These are phyloP conservation scores for Monilinia polystroma DNA, from an alignment of 2,329 filamentous ascomycete genomes.

Conservation along the genomic window DNA sequence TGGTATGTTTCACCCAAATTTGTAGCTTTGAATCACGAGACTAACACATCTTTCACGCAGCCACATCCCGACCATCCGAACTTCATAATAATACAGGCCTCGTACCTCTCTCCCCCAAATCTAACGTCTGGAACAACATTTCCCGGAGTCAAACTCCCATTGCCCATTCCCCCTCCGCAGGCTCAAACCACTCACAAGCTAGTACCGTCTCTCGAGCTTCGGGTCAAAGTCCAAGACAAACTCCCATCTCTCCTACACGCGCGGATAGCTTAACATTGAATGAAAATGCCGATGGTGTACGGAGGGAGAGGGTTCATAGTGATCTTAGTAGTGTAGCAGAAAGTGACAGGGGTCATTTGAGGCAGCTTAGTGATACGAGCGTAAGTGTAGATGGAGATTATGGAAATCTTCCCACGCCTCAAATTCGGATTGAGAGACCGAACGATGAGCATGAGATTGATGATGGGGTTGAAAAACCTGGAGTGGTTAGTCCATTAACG, in stretches of 20 bases:
- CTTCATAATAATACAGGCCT: constrained; percentile 29
- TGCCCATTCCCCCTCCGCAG: constrained; percentile 26
- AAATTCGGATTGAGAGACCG: neutral
- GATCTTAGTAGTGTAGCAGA: constrained; percentile 31
- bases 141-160: neutral
- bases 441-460: neutral
- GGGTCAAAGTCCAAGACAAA: constrained; percentile 25
- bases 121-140: constrained; percentile 21
- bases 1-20: constrained; percentile 33
- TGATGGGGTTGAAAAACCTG: constrained; percentile 1
- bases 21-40: constrained; percentile 1
- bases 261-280: constrained; percentile 29
- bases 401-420: neutral
- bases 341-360: constrained; percentile 29
- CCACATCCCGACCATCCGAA: constrained; percentile 34
- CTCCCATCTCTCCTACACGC: constrained; percentile 23
- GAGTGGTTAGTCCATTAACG: constrained; percentile 31
- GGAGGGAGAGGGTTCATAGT: constrained; percentile 12
- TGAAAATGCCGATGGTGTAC: constrained; percentile 2
- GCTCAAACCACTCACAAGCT: constrained; percentile 25
- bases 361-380: constrained; percentile 35
- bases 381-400: constrained; percentile 31
- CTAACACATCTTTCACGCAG: constrained; percentile 24
- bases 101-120: constrained; percentile 22
- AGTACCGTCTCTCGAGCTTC: constrained; percentile 31